Evolutionary conservation across 1,284 basidiomycete genomes (phyloP), one percentile per base, ranked within the genome.

Genomic region (Meira nashicola): DNA sequence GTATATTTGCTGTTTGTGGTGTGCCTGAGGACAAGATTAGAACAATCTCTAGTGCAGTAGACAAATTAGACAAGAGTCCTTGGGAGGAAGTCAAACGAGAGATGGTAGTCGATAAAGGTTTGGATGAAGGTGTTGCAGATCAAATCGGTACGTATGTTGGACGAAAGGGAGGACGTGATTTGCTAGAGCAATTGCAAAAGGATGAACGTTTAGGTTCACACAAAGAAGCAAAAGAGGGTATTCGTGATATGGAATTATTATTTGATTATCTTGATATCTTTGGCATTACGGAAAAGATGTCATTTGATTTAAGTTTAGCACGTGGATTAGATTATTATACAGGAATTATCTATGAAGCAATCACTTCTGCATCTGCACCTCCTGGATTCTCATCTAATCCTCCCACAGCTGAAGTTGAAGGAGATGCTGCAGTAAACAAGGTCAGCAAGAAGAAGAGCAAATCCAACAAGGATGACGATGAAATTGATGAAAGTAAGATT

Each of bases 321-420:
- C 87, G 95, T 39, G 94, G 94, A 23, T 84, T 98, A 39, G 95
- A 98, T 80, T 98, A 98, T 81, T 97, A 99, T 81, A 98, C 94
- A 1, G 94, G 95, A 41, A 87, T 99, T 74, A 98, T 98, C 78
- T 97, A 96, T 82, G 95, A 99, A 81, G 95, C 92, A 43, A 85
- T 92, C 70, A 90, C 92, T 23, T 90, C 90, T 71, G 90, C 87
- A 1, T 96, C 92, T 9, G 92, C 93, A 0, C 92, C 94, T 1
- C 91, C 94, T 1, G 85, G 86, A 8, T 85, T 89, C 81, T 33
- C 28, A 33, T 33, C 28, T 8, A 33, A 33, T 8, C 28, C 28
- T 33, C 28, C 28, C 3, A 33, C 28, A 33, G 28, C 28, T 33
- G 28, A 33, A 4, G 64, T 67, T 21, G 80, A 83, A 66, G 81